Conservation (phyloP, 1,139 yeast genomes). For the Geotrichum phurueaensis region DNA sequence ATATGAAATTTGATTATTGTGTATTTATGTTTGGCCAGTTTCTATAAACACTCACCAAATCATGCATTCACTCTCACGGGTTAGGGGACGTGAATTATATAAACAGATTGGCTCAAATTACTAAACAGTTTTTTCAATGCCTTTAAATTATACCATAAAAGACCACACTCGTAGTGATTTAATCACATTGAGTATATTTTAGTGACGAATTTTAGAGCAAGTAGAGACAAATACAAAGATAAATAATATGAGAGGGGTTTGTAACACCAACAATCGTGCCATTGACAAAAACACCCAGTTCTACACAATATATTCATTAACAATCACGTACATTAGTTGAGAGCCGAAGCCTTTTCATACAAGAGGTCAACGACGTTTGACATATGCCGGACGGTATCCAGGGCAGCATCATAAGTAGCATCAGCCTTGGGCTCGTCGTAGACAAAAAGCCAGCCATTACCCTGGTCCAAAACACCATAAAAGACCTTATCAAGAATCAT, state of each 20-base stretch:
- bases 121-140: not conserved
- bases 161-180: too few relatives aligned
- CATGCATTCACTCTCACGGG: not conserved
- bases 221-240: not conserved
- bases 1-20: not conserved
- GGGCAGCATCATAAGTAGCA: constrained; percentile 81
- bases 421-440: constrained; percentile 87
- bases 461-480: constrained; percentile 95
- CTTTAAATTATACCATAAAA: too few relatives aligned
- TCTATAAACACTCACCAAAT: not conserved
- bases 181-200: too few relatives aligned
- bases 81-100: not conserved
- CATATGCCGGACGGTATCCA: constrained; percentile 82
- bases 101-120: not conserved
- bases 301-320: constrained; percentile 16
- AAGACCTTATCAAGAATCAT: constrained; percentile 94
- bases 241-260: not conserved
- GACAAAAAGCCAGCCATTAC: constrained; percentile 93
- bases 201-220: not conserved
- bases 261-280: not conserved
- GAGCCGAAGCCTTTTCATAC: constrained; percentile 85
- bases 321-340: constrained; percentile 39
- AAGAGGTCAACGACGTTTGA: constrained; percentile 83
- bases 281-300: not conserved
- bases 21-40: not conserved